Evolutionary conservation across 2,329 filamentous ascomycete species (phyloP).

Genomic region (Cordyceps tenuipes): DNA sequence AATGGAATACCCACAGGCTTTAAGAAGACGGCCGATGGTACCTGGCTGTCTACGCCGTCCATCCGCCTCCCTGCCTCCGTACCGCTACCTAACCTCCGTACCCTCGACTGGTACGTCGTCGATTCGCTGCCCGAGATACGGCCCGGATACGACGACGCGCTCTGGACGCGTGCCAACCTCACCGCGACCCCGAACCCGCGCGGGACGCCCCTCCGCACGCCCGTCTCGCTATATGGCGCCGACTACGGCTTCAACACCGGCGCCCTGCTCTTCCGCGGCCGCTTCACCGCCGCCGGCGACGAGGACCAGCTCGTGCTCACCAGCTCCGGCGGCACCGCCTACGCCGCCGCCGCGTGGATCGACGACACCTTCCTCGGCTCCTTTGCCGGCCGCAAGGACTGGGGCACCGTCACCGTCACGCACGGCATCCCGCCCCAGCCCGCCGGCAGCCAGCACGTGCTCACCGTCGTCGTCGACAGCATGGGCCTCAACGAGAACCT

Average conservation of each 20-base stretch:
- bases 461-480: conserved; percentile 66
- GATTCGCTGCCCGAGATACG: conserved; percentile 65
- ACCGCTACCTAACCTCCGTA: conserved; percentile 35
- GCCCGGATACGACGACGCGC: conserved; percentile 56
- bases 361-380: conserved; percentile 56
- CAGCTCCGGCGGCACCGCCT: conserved; percentile 60
- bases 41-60: conserved; percentile 40
- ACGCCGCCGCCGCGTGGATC: conserved; percentile 59
- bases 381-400: conserved; percentile 46
- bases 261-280: conserved; percentile 59
- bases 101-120: conserved; percentile 58
- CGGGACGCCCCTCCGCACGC: conserved; percentile 46
- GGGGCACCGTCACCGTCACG: conserved; percentile 43
- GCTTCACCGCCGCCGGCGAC: conserved; percentile 55
- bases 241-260: conserved; percentile 71
- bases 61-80: conserved; percentile 40
- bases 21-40: conserved; percentile 31
- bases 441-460: conserved; percentile 44
- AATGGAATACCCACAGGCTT: conserved; percentile 32
- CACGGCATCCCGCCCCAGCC: conserved; percentile 47
- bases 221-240: conserved; percentile 56
- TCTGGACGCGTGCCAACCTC: conserved; percentile 55
- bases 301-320: conserved; percentile 49
- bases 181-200: conserved; percentile 52
- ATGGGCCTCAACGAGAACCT: conserved; percentile 64